Percentiles rank a stretch among this genome's conserved stretches.
Evolutionary conservation across 306 rosid genomes (phyloP).

Genomic region (Canavalia ensiformis): DNA sequence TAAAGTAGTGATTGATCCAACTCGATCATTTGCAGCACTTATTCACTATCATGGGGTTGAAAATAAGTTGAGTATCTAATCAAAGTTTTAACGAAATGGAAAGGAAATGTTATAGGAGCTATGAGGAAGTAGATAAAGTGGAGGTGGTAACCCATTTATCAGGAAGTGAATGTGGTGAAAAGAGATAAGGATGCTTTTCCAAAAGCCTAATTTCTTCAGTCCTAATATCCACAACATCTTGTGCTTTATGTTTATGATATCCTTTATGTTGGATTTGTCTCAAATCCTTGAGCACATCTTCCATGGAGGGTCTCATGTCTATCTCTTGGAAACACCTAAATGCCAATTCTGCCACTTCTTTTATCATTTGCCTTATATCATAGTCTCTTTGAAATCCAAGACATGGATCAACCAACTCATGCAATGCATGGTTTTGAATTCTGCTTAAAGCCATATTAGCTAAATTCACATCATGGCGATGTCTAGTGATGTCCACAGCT

Average conservation of each 20-base stretch:
- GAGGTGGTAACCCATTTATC: constrained; percentile 50
- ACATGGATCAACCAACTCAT: constrained; percentile 68
- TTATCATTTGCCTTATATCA: constrained; percentile 46
- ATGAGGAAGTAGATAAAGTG: constrained; percentile 41
- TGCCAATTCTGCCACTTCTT: constrained; percentile 69
- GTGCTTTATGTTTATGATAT: constrained; percentile 19
- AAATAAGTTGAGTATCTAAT: constrained; percentile 29
- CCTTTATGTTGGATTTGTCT: constrained; percentile 56
- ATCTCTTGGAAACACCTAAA: constrained; percentile 70
- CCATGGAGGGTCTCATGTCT: constrained; percentile 79
- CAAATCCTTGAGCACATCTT: constrained; percentile 61
- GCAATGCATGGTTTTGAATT: constrained; percentile 55
- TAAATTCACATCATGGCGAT: constrained; percentile 62
- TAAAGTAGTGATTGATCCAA: too few species aligned
- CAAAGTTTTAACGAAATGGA: not conserved
- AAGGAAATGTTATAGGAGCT: constrained; percentile 38
- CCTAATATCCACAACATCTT: constrained; percentile 55
- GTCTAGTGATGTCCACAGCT: constrained; percentile 75
- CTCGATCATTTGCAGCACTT: not conserved
- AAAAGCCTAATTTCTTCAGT: constrained; percentile 55
- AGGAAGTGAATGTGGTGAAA: constrained; percentile 59
- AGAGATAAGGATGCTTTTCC: constrained; percentile 51
- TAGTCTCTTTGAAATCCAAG: constrained; percentile 59
- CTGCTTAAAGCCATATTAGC: constrained; percentile 67
- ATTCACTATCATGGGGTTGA: not conserved